Evolutionary conservation across 257 asterid species (phyloP).

Genomic region (Rhazya stricta): DNA sequence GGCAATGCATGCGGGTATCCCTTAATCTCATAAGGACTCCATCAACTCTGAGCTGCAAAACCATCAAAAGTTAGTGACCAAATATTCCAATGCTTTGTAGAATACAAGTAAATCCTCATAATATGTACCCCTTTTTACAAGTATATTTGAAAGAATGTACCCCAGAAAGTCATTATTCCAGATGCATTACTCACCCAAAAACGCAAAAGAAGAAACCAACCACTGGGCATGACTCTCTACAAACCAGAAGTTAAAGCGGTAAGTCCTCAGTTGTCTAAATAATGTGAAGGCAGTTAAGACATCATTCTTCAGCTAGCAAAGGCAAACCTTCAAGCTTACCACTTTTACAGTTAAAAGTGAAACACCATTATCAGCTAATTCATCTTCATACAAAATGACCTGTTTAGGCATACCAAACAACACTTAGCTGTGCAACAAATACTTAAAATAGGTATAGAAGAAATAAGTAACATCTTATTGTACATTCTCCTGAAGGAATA

Average conservation of each 20-base stretch:
- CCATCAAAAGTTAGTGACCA: background rate
- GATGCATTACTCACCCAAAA: conserved; percentile 73
- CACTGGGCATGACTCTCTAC: conserved; percentile 98
- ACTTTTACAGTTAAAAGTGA: conserved; percentile 94
- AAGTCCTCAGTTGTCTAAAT: conserved; percentile 22
- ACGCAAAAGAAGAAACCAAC: conserved; percentile 96
- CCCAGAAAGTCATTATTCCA: conserved; percentile 17
- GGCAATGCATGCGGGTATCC: conserved; percentile 91
- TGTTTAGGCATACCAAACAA: conserved; percentile 30
- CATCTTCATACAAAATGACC: conserved; percentile 94
- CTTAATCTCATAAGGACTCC: conserved; percentile 97
- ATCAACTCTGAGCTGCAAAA: conserved; percentile 93
- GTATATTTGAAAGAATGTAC: background rate
- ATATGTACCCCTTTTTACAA: background rate
- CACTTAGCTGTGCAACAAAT: background rate
- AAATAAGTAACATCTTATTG: conserved; percentile 14
- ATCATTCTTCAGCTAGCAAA: background rate
- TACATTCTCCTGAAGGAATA: conserved; percentile 21
- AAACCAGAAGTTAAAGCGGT: conserved; percentile 22
- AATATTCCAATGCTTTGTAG: background rate
- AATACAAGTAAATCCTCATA: background rate
- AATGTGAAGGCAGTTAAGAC: conserved; percentile 11
- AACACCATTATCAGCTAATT: conserved; percentile 93
- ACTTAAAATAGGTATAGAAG: conserved; percentile 11
- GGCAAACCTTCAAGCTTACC: conserved; percentile 48